Evolutionary conservation across 1,284 basidiomycete genomes (phyloP), one percentile per base, ranked within the genome.

Genomic region (Phaffia rhodozyma): DNA sequence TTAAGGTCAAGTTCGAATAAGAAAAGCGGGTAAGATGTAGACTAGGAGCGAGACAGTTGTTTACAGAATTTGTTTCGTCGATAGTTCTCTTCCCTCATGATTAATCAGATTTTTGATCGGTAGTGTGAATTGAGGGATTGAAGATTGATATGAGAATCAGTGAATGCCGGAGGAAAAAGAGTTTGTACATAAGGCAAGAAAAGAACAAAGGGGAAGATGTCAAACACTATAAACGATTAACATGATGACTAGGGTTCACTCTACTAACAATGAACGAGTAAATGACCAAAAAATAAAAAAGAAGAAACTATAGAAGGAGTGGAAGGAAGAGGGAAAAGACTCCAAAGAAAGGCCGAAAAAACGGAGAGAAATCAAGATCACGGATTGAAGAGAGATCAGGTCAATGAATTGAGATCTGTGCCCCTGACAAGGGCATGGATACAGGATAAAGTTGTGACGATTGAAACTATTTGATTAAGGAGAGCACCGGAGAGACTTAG

Each of bases 1-100:
- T 96, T 58, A 79, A 81, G 65, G 80, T 93, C 65, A 71, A 69
- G 63, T 75, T 69, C 63, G 68, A 65, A 60, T 63, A 47, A 49
- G 23, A 11, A 43, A 11, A 43, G 5, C 38, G 16, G 13, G 38
- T 34, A 34, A 9, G 16, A 16, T 43, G 13, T 43, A 2, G 5
- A 16, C 16, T 2, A 43, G 2, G 5, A 2, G 13, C 2, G 2
- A 5, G 13, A 43, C 38, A 16, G 38, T 16, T 16, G 5, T 43
- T 43, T 43, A 16, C 38, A 25, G 47, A 18, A 21, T 27, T 30
- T 57, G 34, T 30, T 38, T 57, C n/a, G n/a, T 9, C 7, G 5
- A 7, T 29, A 5, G 55, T 32, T 21, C 29, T 30, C 55, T 43
- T 57, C 47, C 27, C 20, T 34, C 6, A n/a, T 34, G 18, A 25